phyloP scores from a whole-genome alignment of 208 protist genomes.

The Leishmania martiniquensis region DNA sequence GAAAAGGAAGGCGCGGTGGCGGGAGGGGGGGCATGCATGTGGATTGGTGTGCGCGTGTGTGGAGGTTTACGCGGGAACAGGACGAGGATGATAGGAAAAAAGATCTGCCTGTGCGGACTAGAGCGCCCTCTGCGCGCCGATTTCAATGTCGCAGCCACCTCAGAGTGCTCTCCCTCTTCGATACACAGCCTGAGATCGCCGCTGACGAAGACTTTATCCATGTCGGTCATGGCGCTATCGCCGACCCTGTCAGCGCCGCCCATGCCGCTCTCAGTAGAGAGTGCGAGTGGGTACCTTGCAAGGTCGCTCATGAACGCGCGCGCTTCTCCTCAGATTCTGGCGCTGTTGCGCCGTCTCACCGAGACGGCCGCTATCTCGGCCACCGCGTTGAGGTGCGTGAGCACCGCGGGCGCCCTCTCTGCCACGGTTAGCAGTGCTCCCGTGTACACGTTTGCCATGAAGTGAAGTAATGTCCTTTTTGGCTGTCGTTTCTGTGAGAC shows the following conservation, averaged over 20 bases:
- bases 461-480: neutral
- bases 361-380: neutral
- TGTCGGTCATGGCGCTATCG: neutral
- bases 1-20: too few species aligned
- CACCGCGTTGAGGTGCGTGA: neutral
- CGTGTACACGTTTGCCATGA: neutral
- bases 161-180: neutral
- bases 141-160: neutral
- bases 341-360: neutral
- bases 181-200: neutral
- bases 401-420: neutral
- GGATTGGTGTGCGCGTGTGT: neutral
- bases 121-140: neutral
- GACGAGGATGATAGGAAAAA: neutral
- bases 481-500: neutral
- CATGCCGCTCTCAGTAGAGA: slow-evolving; percentile 37
- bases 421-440: slow-evolving; percentile 1
- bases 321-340: neutral
- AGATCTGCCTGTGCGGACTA: neutral
- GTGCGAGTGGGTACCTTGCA: slow-evolving; percentile 56
- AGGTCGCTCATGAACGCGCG: slow-evolving; percentile 18
- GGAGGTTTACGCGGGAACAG: neutral
- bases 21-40: neutral
- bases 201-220: too few species aligned
- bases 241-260: neutral